Evolutionary conservation across 306 rosid genomes (phyloP).

Genomic region (Medicago truncatula): DNA sequence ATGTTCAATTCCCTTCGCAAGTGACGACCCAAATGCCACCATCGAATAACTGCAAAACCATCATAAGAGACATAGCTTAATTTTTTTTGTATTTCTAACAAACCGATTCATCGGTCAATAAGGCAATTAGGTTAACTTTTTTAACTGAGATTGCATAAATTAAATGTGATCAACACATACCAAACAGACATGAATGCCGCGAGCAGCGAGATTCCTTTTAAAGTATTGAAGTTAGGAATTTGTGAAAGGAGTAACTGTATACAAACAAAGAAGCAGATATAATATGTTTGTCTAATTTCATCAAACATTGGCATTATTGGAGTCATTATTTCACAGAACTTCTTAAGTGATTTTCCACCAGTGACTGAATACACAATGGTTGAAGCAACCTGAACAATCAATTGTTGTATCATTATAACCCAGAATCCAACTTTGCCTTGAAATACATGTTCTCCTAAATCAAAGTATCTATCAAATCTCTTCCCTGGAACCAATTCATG

Average conservation of each 20-base stretch:
- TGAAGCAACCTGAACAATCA: slow-evolving; percentile 62
- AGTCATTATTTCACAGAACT: slow-evolving; percentile 39
- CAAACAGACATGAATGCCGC: slow-evolving; percentile 69
- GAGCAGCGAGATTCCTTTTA: slow-evolving; percentile 58
- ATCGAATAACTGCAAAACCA: slow-evolving; percentile 51
- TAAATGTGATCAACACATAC: slow-evolving; percentile 21
- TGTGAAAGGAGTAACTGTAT: slow-evolving; percentile 62
- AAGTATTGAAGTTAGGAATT: slow-evolving; percentile 64
- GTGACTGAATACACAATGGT: slow-evolving; percentile 69
- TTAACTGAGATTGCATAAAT: too few relatives aligned
- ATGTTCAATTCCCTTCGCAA: slow-evolving; percentile 35
- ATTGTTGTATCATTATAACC: slow-evolving; percentile 63
- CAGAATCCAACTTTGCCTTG: slow-evolving; percentile 48
- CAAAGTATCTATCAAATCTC: slow-evolving; percentile 67
- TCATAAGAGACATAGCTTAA: neutral
- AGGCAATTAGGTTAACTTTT: too few relatives aligned
- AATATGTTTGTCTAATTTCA: slow-evolving; percentile 52
- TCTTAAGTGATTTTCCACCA: slow-evolving; percentile 75
- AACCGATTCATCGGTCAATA: too few relatives aligned
- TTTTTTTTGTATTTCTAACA: neutral
- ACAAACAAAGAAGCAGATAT: slow-evolving; percentile 49
- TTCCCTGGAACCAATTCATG: slow-evolving; percentile 61
- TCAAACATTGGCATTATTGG: neutral
- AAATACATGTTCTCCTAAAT: slow-evolving; percentile 57
- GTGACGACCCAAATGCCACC: slow-evolving; percentile 54